Percentiles rank a stretch among this genome's conserved stretches.
phyloP scores from a whole-genome alignment of 192 early-diverging fungal genomes.

The Backusella liffmaniae region DNA sequence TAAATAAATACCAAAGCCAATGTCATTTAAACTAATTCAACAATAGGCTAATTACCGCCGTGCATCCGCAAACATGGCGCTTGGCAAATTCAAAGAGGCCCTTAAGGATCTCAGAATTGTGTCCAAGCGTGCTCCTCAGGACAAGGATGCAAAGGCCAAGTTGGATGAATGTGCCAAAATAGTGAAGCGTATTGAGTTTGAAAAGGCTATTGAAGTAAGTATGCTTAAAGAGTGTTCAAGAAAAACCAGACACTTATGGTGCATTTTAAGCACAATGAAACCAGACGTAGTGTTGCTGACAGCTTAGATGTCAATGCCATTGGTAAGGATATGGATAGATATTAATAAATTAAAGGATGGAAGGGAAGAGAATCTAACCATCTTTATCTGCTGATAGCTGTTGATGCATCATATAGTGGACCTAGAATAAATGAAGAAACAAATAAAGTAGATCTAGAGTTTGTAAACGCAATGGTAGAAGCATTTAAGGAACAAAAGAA shows the following conservation, averaged over 20 bases:
- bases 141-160: slow-evolving; percentile 77
- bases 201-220: slow-evolving; percentile 82
- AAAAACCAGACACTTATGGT: not conserved
- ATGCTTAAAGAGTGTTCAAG: not conserved
- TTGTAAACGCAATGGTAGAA: slow-evolving; percentile 75
- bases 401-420: slow-evolving; percentile 82
- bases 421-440: slow-evolving; percentile 64
- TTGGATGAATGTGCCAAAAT: slow-evolving; percentile 91
- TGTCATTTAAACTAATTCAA: not conserved
- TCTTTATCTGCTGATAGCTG: slow-evolving; percentile 36
- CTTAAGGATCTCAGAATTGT: slow-evolving; percentile 73
- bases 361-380: slow-evolving; percentile 22
- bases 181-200: slow-evolving; percentile 82
- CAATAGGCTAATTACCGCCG: slow-evolving; percentile 85
- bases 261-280: slow-evolving; percentile 25
- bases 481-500: slow-evolving; percentile 87
- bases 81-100: slow-evolving; percentile 85
- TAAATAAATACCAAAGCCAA: slow-evolving; percentile 8
- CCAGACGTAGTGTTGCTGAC: slow-evolving; percentile 44
- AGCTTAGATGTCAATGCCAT: slow-evolving; percentile 63
- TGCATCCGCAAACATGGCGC: slow-evolving; percentile 83
- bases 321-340: slow-evolving; percentile 44
- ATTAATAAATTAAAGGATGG: not conserved
- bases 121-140: slow-evolving; percentile 71
- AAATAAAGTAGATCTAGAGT: slow-evolving; percentile 72